A percentile compares a stretch with the other conserved stretches of the same genome.
Evolutionary conservation across 768 basidiomycete genomes (phyloP).

Genomic region (Boletus tomentosulus): DNA sequence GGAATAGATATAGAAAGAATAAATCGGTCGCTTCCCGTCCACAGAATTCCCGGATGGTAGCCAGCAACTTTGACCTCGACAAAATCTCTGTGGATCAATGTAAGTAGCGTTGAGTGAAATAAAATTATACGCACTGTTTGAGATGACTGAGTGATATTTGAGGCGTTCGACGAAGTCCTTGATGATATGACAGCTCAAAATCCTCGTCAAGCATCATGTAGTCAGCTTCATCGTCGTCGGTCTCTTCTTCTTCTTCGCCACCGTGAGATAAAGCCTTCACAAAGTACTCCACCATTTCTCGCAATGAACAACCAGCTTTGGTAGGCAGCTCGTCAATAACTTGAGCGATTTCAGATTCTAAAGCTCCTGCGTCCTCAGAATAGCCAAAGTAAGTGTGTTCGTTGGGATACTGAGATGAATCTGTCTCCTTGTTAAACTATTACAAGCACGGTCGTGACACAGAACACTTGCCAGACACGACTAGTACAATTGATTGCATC

Average conservation of each 20-base stretch:
- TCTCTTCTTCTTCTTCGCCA: neutral
- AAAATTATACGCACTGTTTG: neutral
- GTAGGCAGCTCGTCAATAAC: neutral
- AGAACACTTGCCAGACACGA: neutral
- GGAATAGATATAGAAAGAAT: slow-evolving; percentile 56
- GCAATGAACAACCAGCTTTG: neutral
- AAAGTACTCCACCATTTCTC: neutral
- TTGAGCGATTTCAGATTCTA: neutral
- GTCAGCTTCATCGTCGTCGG: neutral
- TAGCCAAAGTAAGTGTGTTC: neutral
- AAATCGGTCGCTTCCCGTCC: slow-evolving; percentile 32
- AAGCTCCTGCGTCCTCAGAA: neutral
- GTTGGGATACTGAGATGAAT: neutral
- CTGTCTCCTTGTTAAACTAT: neutral
- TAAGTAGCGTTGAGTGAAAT: neutral
- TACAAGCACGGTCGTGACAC: neutral
- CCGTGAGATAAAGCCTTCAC: neutral
- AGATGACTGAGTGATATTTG: neutral
- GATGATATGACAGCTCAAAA: neutral
- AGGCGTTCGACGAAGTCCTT: neutral
- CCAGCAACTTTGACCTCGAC: neutral
- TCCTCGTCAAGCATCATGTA: neutral
- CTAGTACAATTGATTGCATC: neutral
- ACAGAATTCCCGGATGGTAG: neutral
- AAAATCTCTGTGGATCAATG: neutral